phyloP scores from a whole-genome alignment of 2,329 filamentous ascomycete genomes.

The Tothia fuscella region DNA sequence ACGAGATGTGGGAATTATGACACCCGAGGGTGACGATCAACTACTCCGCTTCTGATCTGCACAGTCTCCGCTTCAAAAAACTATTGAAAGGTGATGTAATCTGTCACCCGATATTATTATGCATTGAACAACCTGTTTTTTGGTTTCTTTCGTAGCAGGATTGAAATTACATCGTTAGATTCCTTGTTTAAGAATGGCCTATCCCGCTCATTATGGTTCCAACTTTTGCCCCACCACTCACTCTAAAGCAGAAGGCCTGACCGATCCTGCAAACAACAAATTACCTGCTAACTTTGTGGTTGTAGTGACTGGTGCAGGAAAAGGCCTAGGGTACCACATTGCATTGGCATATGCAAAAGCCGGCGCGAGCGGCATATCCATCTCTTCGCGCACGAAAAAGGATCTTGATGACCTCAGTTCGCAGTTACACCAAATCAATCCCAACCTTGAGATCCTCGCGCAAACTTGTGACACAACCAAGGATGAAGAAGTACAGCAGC shows the following conservation, averaged over 20 bases:
- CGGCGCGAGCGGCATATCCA: slow-evolving; percentile 16
- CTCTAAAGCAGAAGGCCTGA: slow-evolving; percentile 10
- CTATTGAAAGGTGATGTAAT: too few relatives aligned
- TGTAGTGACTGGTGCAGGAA: slow-evolving; percentile 23
- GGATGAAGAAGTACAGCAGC: slow-evolving; percentile 7
- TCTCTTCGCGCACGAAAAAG: slow-evolving; percentile 16
- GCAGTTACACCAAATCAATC: slow-evolving; percentile 7
- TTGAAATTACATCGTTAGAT: too few relatives aligned
- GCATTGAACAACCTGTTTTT: too few relatives aligned
- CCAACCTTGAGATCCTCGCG: slow-evolving; percentile 9
- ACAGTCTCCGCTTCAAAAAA: too few relatives aligned
- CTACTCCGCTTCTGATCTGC: too few relatives aligned
- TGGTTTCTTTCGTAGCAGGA: too few relatives aligned
- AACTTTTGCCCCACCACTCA: slow-evolving; percentile 10
- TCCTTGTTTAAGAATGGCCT: too few relatives aligned
- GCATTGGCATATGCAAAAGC: slow-evolving; percentile 21
- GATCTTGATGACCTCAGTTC: slow-evolving; percentile 9
- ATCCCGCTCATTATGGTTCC: slow-evolving; percentile 7
- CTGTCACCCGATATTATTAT: too few relatives aligned
- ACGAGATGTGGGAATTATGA: too few relatives aligned
- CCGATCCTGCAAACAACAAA: slow-evolving; percentile 14
- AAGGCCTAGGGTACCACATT: slow-evolving; percentile 22
- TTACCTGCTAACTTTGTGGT: slow-evolving; percentile 17
- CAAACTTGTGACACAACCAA: slow-evolving; percentile 11
- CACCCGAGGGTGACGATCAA: too few relatives aligned